Evolutionary conservation across 176 grass and related monocot species (phyloP).

Genomic region (Oryza brachyantha): DNA sequence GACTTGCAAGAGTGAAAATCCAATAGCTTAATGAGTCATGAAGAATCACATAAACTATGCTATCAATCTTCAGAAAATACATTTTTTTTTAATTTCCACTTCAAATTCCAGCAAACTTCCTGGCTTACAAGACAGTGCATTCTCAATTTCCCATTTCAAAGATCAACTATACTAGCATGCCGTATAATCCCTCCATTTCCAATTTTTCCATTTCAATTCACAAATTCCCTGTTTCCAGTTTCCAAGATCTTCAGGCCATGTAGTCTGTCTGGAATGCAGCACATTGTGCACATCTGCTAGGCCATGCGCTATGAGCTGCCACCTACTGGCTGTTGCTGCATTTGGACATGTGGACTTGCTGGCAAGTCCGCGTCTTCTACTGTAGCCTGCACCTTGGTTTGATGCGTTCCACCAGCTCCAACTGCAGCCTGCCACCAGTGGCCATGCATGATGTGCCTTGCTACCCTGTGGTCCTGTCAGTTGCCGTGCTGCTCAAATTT

Average conservation of each 20-base stretch:
- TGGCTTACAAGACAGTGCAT: not conserved
- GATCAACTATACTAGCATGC: not conserved
- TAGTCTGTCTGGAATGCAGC: too few species aligned
- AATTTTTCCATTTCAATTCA: not conserved
- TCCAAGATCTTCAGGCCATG: not conserved
- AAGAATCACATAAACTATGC: not conserved
- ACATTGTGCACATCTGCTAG: too few species aligned
- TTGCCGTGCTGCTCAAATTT: too few species aligned
- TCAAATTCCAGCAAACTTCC: not conserved
- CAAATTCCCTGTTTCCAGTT: not conserved
- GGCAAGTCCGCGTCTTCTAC: not conserved
- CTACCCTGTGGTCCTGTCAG: not conserved
- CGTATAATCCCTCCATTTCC: not conserved
- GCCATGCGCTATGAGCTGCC: too few species aligned
- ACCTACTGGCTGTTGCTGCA: too few species aligned
- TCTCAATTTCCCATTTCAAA: not conserved
- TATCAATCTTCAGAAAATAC: not conserved
- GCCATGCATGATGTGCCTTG: not conserved
- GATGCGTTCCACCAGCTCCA: not conserved
- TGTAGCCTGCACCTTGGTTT: not conserved
- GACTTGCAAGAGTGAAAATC: not conserved
- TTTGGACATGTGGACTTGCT: not conserved
- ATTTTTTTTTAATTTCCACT: not conserved
- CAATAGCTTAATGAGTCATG: not conserved
- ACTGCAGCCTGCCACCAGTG: not conserved